Percentiles rank a stretch among this genome's conserved stretches.
Conservation (phyloP, 805 yeast genomes). For the Candida nitratophila region DNA sequence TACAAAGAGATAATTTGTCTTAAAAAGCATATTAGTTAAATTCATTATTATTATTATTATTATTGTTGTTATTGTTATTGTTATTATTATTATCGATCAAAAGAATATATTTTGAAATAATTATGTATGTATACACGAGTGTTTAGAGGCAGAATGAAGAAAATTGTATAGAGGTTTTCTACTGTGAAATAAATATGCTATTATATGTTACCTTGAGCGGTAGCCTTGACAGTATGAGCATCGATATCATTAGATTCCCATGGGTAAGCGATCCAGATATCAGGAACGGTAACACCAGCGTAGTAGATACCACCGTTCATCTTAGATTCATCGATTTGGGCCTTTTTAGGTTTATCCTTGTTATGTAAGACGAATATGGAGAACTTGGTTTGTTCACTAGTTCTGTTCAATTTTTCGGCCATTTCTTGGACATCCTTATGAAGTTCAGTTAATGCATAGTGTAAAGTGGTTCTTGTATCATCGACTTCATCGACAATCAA, state of each 20-base stretch:
- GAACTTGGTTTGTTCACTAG: conserved; percentile 55
- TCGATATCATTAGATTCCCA: conserved; percentile 86
- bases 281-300: conserved; percentile 70
- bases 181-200: too few species aligned
- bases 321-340: conserved; percentile 57
- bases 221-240: conserved; percentile 59
- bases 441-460: conserved; percentile 74
- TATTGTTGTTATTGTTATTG: too few species aligned
- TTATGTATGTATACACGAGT: too few species aligned
- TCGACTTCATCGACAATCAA: conserved; percentile 88
- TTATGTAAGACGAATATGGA: conserved; percentile 79
- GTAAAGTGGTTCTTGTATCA: conserved; percentile 85
- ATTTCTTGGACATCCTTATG: conserved; percentile 57
- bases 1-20: too few species aligned
- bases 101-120: too few species aligned
- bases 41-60: too few species aligned
- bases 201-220: conserved; percentile 51
- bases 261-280: conserved; percentile 83
- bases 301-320: conserved; percentile 59
- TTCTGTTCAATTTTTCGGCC: conserved; percentile 52
- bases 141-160: too few species aligned
- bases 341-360: conserved; percentile 75
- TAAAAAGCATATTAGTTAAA: too few species aligned
- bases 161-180: too few species aligned
- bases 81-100: too few species aligned